Base-by-base conservation (phyloP, 2,329 filamentous ascomycete genomes). In the Ophiostoma ips region DNA sequence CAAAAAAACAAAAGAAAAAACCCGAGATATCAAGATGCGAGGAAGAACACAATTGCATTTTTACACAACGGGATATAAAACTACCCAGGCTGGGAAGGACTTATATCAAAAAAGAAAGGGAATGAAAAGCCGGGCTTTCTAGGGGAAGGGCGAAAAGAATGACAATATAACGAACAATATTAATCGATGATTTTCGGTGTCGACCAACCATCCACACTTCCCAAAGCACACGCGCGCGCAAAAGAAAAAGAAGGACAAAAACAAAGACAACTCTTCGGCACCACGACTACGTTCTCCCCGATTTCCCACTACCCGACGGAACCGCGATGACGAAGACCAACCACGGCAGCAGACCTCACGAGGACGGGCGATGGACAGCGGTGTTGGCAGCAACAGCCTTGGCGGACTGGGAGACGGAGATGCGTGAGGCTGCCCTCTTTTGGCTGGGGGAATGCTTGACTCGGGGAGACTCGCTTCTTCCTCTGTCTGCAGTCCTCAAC, bases 141-240 rank as follows among this genome's bases (percentile, higher is more conserved):
- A 28, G 12, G 21, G 21, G 45, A 16, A 2, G 13, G 18, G 45
- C 31, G 45, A 28, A 36, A 46, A 37, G 41, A 44, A 44, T 44
- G 41, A 45, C 43, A 45, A 45, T 45, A 45, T 45, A 45, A 45
- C 43, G 43, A 45, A 45, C 43, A 45, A 33, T 45, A 33, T 45
- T 45, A 45, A 45, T 45, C 43, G 43, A 45, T 45, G 43, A 45
- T 45, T 45, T 45, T 34, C 43, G 43, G 43, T 45, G 43, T 45
- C 43, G 43, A 45, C 40, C 40, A 43, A 41, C 30, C 41, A 44
- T 11, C n/a, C n/a, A 38, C 36, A 38, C 21, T 11, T 31, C 18
- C 13, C 18, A 40, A 41, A 13, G 24, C 10, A 43, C 24, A 43
- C 40, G 24, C 40, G 40, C 40, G 13, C 21, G 13, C 37, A 24